Percentiles rank a stretch among this genome's conserved stretches.
These are phyloP conservation scores for Bolboschoenoplectus hybrid DNA, from an alignment of 202 grass and related monocot species.

Conservation along the genomic window DNA sequence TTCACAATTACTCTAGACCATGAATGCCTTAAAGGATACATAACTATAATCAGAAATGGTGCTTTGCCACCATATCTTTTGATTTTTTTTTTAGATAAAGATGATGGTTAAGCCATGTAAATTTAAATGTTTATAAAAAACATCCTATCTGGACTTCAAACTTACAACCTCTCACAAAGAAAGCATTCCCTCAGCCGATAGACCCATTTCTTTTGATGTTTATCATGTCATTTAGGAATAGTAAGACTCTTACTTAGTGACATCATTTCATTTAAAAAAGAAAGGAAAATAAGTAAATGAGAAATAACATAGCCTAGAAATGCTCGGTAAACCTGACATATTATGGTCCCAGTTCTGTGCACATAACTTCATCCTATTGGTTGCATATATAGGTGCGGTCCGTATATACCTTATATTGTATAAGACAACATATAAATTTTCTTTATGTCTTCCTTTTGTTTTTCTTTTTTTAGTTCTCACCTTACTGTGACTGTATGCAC, in stretches of 20 bases:
- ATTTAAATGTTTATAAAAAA: too few relatives aligned
- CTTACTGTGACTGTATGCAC: conserved; percentile 65
- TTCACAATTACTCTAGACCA: neutral
- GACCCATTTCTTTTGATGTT: neutral
- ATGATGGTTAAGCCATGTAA: too few relatives aligned
- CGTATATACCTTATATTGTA: neutral
- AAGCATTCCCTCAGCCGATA: too few relatives aligned
- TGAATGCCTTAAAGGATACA: neutral
- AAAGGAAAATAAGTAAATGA: neutral
- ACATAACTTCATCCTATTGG: neutral
- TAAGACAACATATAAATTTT: conserved; percentile 14
- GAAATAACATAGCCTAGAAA: neutral
- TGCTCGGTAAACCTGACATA: neutral
- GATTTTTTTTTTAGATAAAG: too few relatives aligned
- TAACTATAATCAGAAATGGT: neutral
- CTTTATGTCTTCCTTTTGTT: neutral
- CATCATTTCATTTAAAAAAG: neutral
- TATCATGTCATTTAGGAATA: neutral
- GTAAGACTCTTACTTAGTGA: neutral
- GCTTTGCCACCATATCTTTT: neutral
- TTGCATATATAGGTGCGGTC: neutral
- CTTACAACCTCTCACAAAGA: too few relatives aligned
- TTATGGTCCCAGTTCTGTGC: neutral
- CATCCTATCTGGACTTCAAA: too few relatives aligned
- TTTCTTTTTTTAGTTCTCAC: conserved; percentile 28